Percentiles rank a stretch among this genome's conserved stretches.
Evolutionary conservation across 495 filamentous ascomycete species (phyloP).

Genomic region (Aspergillus bertholletiae): DNA sequence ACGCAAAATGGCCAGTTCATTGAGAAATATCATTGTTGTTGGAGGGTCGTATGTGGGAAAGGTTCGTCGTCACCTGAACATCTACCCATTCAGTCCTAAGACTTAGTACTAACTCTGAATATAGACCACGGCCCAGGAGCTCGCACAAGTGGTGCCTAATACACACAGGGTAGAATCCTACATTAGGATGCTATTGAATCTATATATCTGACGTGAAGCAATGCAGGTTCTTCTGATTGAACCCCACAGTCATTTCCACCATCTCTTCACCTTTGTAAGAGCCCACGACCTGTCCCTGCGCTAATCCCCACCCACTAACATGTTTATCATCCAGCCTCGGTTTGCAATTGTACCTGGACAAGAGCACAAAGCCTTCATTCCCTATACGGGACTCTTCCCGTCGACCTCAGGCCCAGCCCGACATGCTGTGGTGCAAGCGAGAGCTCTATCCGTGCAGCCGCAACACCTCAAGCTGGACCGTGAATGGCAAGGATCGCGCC

Average conservation of each 20-base stretch:
- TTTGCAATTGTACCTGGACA: slow-evolving; percentile 46
- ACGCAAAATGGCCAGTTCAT: slow-evolving; percentile 15
- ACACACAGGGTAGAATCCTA: slow-evolving; percentile 31
- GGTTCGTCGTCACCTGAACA: slow-evolving; percentile 14
- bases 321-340: slow-evolving; percentile 32
- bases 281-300: neutral
- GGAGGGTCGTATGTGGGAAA: slow-evolving; percentile 43
- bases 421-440: slow-evolving; percentile 40
- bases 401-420: slow-evolving; percentile 23
- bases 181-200: neutral
- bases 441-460: slow-evolving; percentile 37
- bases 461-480: slow-evolving; percentile 42
- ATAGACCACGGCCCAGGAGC: slow-evolving; percentile 34
- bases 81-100: neutral
- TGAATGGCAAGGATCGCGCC: slow-evolving; percentile 39
- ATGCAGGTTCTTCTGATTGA: slow-evolving; percentile 45
- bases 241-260: slow-evolving; percentile 52
- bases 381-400: slow-evolving; percentile 40
- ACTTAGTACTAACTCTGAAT: slow-evolving; percentile 5
- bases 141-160: slow-evolving; percentile 31
- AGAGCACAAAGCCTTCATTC: slow-evolving; percentile 57
- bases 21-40: slow-evolving; percentile 40
- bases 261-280: slow-evolving; percentile 51
- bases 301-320: neutral
- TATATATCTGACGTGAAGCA: neutral